phyloP scores from a whole-genome alignment of 192 early-diverging fungal species.

The Umbelopsis vinacea region DNA sequence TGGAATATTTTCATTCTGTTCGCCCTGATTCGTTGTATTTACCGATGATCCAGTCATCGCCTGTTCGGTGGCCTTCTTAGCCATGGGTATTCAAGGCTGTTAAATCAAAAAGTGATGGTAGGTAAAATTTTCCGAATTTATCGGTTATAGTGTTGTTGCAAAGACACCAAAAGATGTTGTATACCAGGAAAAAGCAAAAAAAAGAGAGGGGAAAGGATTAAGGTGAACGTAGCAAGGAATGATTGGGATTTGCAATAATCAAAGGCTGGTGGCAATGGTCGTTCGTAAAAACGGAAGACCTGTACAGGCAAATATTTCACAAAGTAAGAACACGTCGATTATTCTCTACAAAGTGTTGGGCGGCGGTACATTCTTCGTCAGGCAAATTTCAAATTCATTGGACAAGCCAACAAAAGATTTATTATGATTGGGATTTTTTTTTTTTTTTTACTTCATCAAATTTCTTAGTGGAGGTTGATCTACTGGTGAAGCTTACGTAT shows the following conservation, averaged over 20 bases:
- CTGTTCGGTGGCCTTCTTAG: background rate
- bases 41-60: background rate
- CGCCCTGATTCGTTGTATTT: background rate
- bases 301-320: background rate
- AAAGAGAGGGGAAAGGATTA: too few species aligned
- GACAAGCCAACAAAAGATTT: slow-evolving; percentile 14
- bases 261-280: background rate
- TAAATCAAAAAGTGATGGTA: background rate
- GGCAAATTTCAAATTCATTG: slow-evolving; percentile 17
- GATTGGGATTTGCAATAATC: background rate
- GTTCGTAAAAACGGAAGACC: background rate
- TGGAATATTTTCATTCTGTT: background rate
- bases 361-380: slow-evolving; percentile 5
- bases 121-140: background rate
- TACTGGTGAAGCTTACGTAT: too few species aligned
- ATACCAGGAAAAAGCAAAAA: too few species aligned
- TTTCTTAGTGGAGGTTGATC: too few species aligned
- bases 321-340: background rate
- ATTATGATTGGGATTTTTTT: background rate
- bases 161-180: too few species aligned
- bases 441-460: too few species aligned
- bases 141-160: too few species aligned
- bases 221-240: too few species aligned
- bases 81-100: background rate
- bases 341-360: background rate